Evolutionary conservation across 2,329 filamentous ascomycete genomes (phyloP), one percentile per base, ranked within the genome.

Genomic region (Sarocladium oryzae): DNA sequence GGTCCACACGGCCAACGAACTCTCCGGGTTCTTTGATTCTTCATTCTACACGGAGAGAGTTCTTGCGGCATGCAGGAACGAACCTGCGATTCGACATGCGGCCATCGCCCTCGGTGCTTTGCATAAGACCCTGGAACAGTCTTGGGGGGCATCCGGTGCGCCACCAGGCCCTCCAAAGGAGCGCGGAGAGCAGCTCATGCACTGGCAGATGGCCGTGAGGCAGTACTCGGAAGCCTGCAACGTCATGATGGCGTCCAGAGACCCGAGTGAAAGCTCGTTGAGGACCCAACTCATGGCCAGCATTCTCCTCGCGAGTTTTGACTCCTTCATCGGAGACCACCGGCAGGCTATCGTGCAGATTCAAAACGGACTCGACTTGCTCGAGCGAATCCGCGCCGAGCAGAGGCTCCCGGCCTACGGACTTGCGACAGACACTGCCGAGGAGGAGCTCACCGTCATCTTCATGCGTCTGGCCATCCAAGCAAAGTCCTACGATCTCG

Each of bases 401-500:
- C 26, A 32, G 10, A 71, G 73, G 36, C 64, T 82, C 16, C 73
- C 76, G 6, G 68, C 65, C 8, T 72, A 78, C 52, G 69, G 72
- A 32, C 66, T 69, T 43, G 63, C 58, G 28, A 63, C 71, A 20
- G 75, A 77, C 51, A 69, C 75, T 1, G 70, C 79, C 5, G 78
- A 82, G 55, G 73, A 79, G 49, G 81, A 84, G 58, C 69, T 85
- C 23, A 70, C 80, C 5, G 77, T 80, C 48, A 83, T 84, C 69
- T 84, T 84, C 57, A 82, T 77, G 1, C 74, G 81, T 4, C 69
- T 84, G 2, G 80, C 79, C 2, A 81, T 84, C 38, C 81, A 84
- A 61, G 81, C 81, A 38, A 85, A 84, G 60, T 83, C 80, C 1
- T 85, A 85, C 60, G 81, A 84, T 58, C 80, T 84, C 79, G 81